Base-by-base conservation (phyloP, 441 rosid species). In the Populus tomentosa region DNA sequence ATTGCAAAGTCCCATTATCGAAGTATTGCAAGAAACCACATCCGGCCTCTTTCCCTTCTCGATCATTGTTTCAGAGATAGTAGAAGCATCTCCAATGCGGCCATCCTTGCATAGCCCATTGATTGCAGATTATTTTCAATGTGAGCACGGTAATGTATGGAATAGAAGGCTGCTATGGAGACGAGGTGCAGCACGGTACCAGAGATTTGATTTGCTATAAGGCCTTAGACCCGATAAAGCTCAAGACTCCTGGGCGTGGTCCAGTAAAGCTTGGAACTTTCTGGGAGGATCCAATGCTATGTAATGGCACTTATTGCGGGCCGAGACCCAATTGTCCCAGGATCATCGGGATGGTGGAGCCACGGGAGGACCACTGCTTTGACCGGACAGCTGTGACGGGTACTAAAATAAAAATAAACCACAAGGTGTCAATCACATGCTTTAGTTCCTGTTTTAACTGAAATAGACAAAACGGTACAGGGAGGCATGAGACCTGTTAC, bases 71-170 rank as follows among this genome's bases (percentile, higher is more conserved):
- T 93, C 90, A 78, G 91, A 74, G 71, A 95, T 26, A 24, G 26
- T 85, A 73, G 81, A 82, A 78, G 92, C 94, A 76, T 92, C 87
- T 21, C 9, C 71, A 18, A 89, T 74, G 67, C 85, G 86, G 20
- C 88, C 87, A 21, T 89, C 86, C 88, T 85, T 82, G 88, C 89
- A 90, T 46, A 92, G 75, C 75, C 91, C 91, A 69, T 84, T 75
- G 30, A 92, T 86, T 66, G 90, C 76, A 77, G 85, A 80, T 40
- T 40, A 40, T 40, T 40, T 10, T 40, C 50, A 40, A 40, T 0
- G 50, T 40, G 13, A 38, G 42, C 42, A 38, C 2, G 42, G 42
- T 38, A 9, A 38, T 38, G 42, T 9, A 3, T 40, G 50, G 50
- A 40, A 2, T 40, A 40, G 4, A 40, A 40, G 14, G 50, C 50